Conservation (phyloP, 2,329 filamentous ascomycete species). For the Cladosporium sp. region DNA sequence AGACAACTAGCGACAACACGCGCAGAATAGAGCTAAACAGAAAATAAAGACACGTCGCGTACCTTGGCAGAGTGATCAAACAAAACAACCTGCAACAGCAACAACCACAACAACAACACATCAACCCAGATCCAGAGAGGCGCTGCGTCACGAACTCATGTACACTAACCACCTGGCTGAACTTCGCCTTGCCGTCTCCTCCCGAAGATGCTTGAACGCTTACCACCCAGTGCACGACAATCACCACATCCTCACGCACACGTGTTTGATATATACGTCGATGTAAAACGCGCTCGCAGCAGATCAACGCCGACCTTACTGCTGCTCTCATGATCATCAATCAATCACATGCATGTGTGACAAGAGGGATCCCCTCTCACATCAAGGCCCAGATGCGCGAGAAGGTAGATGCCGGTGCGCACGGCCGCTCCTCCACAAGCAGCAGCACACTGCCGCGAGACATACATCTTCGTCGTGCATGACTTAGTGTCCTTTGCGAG, state of each 20-base stretch:
- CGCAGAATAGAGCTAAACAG: not conserved
- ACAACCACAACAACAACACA: not conserved
- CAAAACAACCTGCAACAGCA: constrained; percentile 1
- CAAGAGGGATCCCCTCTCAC: not conserved
- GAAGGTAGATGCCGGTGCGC: constrained; percentile 1
- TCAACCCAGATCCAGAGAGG: constrained; percentile 5
- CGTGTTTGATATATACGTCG: not conserved
- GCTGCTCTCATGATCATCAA: not conserved
- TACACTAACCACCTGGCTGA: not conserved
- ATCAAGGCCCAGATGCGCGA: not conserved
- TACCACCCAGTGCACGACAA: not conserved
- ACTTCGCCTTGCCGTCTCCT: constrained; percentile 6
- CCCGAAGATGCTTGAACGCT: not conserved
- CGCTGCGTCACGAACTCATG: constrained; percentile 12
- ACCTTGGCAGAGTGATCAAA: not conserved
- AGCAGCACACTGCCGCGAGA: constrained; percentile 1
- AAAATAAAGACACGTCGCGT: not conserved
- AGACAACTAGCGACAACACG: not conserved
- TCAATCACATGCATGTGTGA: constrained; percentile 11
- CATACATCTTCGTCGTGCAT: constrained; percentile 4
- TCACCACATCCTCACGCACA: not conserved
- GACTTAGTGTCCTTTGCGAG: not conserved
- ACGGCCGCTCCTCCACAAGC: not conserved
- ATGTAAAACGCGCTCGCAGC: not conserved
- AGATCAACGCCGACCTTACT: not conserved